Percentiles rank a stretch among this genome's conserved stretches.
Evolutionary conservation across 2,329 filamentous ascomycete genomes (phyloP).

Genomic region (Fusarium denticulatum): DNA sequence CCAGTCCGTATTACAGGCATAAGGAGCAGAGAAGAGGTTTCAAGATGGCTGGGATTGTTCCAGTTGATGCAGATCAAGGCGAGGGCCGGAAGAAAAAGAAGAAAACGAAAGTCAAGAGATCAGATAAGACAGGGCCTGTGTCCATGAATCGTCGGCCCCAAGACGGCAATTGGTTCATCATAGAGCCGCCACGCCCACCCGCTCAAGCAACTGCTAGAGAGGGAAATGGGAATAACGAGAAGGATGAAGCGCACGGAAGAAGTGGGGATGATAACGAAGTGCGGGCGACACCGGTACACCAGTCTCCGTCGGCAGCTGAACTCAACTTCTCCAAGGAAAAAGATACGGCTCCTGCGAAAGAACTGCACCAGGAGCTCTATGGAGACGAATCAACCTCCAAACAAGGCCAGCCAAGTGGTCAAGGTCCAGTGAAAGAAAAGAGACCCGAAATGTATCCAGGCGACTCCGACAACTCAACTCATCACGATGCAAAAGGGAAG

Average conservation of each 20-base stretch:
- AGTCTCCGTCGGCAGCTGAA: background rate
- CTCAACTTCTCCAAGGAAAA: background rate
- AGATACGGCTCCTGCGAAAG: too few species aligned
- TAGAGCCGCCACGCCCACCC: background rate
- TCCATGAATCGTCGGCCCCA: background rate
- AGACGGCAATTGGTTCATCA: background rate
- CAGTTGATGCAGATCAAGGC: background rate
- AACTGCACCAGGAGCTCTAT: accelerated
- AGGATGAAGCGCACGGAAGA: accelerated
- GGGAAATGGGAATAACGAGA: background rate
- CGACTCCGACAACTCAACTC: accelerated
- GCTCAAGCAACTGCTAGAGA: background rate
- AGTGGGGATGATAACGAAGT: accelerated
- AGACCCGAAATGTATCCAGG: accelerated
- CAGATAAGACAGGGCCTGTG: background rate
- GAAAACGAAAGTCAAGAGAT: background rate
- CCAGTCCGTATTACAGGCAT: background rate
- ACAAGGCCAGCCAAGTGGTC: accelerated
- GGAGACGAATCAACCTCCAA: too few species aligned
- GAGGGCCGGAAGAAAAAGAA: too few species aligned
- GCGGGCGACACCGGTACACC: background rate
- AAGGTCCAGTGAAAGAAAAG: accelerated
- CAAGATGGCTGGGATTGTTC: background rate
- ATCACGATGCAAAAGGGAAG: background rate
- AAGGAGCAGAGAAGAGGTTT: background rate